Base-by-base conservation (phyloP, 2,329 filamentous ascomycete species). In the Cladophialophora psammophila region DNA sequence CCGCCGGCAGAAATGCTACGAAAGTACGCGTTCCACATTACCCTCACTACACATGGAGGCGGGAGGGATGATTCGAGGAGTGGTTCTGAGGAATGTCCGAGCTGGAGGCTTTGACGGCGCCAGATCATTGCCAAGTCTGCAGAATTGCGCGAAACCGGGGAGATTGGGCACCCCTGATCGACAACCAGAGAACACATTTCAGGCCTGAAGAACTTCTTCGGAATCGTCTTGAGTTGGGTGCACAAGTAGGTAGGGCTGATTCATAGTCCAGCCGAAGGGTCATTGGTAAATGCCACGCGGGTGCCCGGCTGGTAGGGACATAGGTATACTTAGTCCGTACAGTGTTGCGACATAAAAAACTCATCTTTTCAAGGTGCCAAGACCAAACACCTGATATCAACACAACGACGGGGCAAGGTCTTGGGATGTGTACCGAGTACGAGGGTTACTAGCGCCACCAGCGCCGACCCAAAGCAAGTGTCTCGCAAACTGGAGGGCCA, bases 141-240 rank as follows among this genome's bases (percentile, higher is more conserved):
- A 31, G 45, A 20, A 20, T 50, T 26, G 10, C 18, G 18, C 45
- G 20, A 50, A 13, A 20, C 20, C 12, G 45, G 45, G 45, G 45
- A 26, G 20, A 26, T 26, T 50, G 18, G 45, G n/a, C 18, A 18
- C 45, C 45, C 45, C 45, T 50, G 45, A 50, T 50, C 45, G 45
- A 50, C 45, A 50, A 50, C 18, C 18, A 50, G 18, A 50, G 45
- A 50, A 50, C 45, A 26, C 7, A 42, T 42, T 42, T 50, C 45
- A 50, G 45, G 45, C 45, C 18, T n/a, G 45, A 50, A 26, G 45
- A 50, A 26, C 26, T 26, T 26, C 45, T 26, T 26, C 18, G 18
- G 18, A 20, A 26, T 50, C 5, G 8, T 50, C 20, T 6, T n/a
- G 45, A 26, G 26, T 8, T 7, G 45, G 9, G 18, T 26, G 26